Percentiles rank a stretch among this genome's conserved stretches.
Conservation (phyloP, 2,329 filamentous ascomycete species). For the Phyllosticta citriasiana region DNA sequence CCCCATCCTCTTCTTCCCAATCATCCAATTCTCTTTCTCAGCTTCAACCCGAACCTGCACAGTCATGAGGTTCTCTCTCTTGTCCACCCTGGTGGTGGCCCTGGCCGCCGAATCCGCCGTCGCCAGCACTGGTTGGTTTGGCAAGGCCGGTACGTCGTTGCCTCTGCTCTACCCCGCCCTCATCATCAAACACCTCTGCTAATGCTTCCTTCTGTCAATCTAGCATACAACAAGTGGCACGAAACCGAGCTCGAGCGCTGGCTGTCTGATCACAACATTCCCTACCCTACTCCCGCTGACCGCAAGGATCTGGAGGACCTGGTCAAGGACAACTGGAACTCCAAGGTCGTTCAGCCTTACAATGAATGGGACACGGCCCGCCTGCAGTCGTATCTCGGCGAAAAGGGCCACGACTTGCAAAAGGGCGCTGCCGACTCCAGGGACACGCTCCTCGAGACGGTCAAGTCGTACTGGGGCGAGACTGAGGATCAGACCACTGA, state of each 20-base stretch:
- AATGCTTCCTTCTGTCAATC: slow-evolving; percentile 2
- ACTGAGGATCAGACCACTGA: slow-evolving; percentile 66
- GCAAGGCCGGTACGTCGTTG: slow-evolving; percentile 60
- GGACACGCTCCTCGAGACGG: slow-evolving; percentile 57
- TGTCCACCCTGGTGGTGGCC: slow-evolving; percentile 58
- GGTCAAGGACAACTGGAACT: slow-evolving; percentile 85
- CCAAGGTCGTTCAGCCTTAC: slow-evolving; percentile 65
- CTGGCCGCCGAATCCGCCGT: slow-evolving; percentile 60
- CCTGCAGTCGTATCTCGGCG: slow-evolving; percentile 56
- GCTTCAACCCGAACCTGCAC: slow-evolving; percentile 9
- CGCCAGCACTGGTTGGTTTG: slow-evolving; percentile 69
- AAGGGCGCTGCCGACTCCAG: slow-evolving; percentile 57
- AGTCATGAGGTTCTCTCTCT: slow-evolving; percentile 67
- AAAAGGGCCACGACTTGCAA: slow-evolving; percentile 62
- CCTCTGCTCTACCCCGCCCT: background rate
- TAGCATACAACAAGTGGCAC: slow-evolving; percentile 98
- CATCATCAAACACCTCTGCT: background rate
- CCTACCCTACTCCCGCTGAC: slow-evolving; percentile 81
- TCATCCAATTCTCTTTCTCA: slow-evolving; percentile 8
- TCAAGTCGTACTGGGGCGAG: slow-evolving; percentile 68
- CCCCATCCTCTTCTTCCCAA: background rate
- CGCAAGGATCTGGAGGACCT: slow-evolving; percentile 88
- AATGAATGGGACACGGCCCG: slow-evolving; percentile 63
- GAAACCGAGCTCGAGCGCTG: slow-evolving; percentile 95
- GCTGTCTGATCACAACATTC: slow-evolving; percentile 85